Evolutionary conservation across 2,329 filamentous ascomycete species (phyloP).

Genomic region (Zasmidium angulare): DNA sequence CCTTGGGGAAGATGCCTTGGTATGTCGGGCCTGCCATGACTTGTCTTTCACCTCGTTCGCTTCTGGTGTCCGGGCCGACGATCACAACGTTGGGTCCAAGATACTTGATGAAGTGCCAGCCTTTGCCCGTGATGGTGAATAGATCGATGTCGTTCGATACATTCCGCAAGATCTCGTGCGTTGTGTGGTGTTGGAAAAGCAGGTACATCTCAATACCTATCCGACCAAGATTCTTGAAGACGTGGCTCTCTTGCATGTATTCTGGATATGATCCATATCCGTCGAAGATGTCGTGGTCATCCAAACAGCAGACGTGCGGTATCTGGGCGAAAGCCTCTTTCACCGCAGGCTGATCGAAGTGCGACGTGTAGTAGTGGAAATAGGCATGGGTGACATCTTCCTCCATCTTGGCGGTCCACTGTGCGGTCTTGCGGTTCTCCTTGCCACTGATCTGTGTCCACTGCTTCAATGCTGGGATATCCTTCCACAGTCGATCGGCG

Average conservation of each 20-base stretch:
- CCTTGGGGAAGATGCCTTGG: constrained; percentile 93
- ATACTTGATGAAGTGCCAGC: constrained; percentile 98
- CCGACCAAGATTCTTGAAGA: constrained; percentile 97
- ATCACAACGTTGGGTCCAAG: constrained; percentile 88
- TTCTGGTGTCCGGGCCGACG: constrained; percentile 86
- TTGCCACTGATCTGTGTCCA: constrained; percentile 93
- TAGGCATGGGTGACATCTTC: constrained; percentile 95
- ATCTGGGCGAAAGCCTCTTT: constrained; percentile 97
- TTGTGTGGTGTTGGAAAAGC: constrained; percentile 97
- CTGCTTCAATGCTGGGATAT: constrained; percentile 88
- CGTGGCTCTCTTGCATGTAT: constrained; percentile 95
- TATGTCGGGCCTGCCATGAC: constrained; percentile 97
- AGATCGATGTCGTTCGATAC: constrained; percentile 85
- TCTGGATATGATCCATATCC: constrained; percentile 96
- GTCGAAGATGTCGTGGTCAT: constrained; percentile 98
- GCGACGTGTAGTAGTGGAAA: constrained; percentile 98
- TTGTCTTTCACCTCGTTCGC: constrained; percentile 83
- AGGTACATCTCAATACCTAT: constrained; percentile 97
- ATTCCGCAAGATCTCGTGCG: constrained; percentile 86
- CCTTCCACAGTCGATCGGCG: constrained; percentile 92
- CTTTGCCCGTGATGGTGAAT: constrained; percentile 94
- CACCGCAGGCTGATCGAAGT: constrained; percentile 94
- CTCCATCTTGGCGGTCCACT: constrained; percentile 92
- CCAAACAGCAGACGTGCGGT: constrained; percentile 85
- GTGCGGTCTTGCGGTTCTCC: constrained; percentile 83